phyloP scores from a whole-genome alignment of 352 stramenopile genomes.

The Globisporangium abappressorium region DNA sequence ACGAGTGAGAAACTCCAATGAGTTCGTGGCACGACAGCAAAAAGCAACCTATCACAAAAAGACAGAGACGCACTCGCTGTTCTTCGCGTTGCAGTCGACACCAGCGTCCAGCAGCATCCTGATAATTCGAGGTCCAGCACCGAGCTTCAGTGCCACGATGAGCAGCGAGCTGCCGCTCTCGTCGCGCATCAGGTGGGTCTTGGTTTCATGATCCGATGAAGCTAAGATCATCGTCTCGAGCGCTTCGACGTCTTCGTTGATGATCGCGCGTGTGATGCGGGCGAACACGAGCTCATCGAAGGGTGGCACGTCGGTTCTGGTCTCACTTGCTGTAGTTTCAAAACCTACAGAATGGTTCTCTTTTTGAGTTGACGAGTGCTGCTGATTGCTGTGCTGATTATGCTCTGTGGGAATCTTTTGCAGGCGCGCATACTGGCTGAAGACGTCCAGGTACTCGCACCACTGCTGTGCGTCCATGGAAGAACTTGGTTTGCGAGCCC shows the following conservation, averaged over 20 bases:
- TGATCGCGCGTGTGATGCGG: slow-evolving; percentile 27
- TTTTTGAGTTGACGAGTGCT: slow-evolving; percentile 9
- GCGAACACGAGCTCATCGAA: slow-evolving; percentile 15
- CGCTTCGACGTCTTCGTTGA: slow-evolving; percentile 17
- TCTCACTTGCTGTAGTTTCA: neutral
- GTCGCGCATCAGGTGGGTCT: slow-evolving; percentile 22
- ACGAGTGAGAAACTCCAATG: neutral
- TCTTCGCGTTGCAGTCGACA: slow-evolving; percentile 47
- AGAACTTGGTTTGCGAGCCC: neutral
- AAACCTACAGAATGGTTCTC: neutral
- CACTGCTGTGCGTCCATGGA: slow-evolving; percentile 34
- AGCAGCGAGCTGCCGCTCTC: slow-evolving; percentile 52
- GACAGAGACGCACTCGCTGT: slow-evolving; percentile 42
- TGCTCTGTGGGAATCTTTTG: neutral
- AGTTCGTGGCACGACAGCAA: neutral
- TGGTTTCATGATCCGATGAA: neutral
- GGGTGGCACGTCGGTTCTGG: neutral
- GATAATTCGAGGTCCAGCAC: slow-evolving; percentile 27
- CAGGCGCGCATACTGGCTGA: slow-evolving; percentile 39
- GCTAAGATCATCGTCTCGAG: slow-evolving; percentile 21
- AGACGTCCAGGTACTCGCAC: slow-evolving; percentile 46
- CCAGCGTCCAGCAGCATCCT: slow-evolving; percentile 28
- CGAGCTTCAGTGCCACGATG: slow-evolving; percentile 38
- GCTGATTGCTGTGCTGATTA: slow-evolving; percentile 13
- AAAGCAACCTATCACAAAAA: neutral